A percentile compares a stretch with the other conserved stretches of the same genome.
These are phyloP conservation scores for Diaporthe citrichinensis DNA, from an alignment of 2,329 filamentous ascomycete species.

Conservation along the genomic window DNA sequence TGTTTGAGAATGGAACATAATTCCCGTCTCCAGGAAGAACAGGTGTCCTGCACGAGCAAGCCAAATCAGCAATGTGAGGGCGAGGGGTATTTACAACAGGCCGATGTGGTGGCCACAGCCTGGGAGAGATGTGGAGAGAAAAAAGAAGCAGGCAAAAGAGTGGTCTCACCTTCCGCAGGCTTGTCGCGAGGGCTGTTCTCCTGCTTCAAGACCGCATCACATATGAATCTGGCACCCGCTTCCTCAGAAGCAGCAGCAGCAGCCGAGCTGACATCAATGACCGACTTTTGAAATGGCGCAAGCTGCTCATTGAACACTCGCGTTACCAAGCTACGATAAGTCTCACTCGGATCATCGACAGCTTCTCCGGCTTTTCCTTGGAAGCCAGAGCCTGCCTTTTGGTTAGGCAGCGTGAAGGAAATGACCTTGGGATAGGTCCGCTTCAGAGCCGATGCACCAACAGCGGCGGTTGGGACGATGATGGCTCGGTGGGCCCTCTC, in stretches of 20 bases:
- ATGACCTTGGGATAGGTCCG: neutral
- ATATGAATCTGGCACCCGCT: too few species aligned
- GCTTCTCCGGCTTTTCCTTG: neutral
- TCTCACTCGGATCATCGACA: neutral
- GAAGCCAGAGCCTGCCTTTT: neutral
- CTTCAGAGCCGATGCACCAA: conserved; percentile 1
- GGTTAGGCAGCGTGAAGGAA: neutral
- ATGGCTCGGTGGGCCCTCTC: neutral
- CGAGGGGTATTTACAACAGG: neutral
- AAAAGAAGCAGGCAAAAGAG: neutral
- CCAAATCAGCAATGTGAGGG: neutral
- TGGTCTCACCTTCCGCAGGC: neutral
- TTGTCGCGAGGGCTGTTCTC: neutral
- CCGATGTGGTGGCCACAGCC: too few species aligned
- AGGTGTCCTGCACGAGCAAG: neutral
- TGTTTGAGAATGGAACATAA: neutral
- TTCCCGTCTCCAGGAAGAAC: neutral
- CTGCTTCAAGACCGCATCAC: neutral
- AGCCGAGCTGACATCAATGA: neutral
- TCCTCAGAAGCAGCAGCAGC: too few species aligned
- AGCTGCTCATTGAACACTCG: conserved; percentile 3
- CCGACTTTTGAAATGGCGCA: neutral
- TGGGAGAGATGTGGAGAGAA: neutral
- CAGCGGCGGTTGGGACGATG: neutral
- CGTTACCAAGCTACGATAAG: neutral